Conservation (phyloP, 2,329 filamentous ascomycete species). For the Monilinia fructicola region DNA sequence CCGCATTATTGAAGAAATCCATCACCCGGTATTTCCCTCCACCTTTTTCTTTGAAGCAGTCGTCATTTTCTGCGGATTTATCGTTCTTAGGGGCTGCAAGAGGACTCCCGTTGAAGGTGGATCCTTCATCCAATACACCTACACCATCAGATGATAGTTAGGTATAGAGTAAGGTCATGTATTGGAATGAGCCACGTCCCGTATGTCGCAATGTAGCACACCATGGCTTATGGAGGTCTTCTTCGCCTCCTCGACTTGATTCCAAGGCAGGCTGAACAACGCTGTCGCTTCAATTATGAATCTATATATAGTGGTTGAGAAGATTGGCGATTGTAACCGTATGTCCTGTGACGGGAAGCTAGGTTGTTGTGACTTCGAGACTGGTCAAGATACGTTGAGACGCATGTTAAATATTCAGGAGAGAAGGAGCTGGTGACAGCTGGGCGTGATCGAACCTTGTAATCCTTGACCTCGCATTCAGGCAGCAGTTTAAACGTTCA, state of each 20-base stretch:
- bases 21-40: neutral
- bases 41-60: neutral
- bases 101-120: conserved; percentile 15
- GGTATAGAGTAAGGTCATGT: neutral
- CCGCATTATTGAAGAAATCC: conserved; percentile 6
- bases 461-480: conserved; percentile 22
- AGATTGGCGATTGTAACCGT: conserved; percentile 19
- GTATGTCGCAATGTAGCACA: conserved; percentile 11
- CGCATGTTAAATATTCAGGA: conserved; percentile 5
- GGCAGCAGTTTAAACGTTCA: conserved; percentile 24
- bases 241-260: neutral
- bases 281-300: conserved; percentile 18
- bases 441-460: conserved; percentile 18
- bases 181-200: neutral
- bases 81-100: neutral
- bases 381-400: conserved; percentile 18
- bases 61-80: conserved; percentile 1
- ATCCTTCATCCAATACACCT: conserved; percentile 16
- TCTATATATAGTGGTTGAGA: conserved; percentile 22
- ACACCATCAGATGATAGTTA: conserved; percentile 6
- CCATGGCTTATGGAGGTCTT: conserved; percentile 1
- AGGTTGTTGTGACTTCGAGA: conserved; percentile 17
- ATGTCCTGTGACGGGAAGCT: conserved; percentile 16
- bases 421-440: conserved; percentile 19
- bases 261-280: conserved; percentile 19